Conservation (phyloP, 768 basidiomycete genomes). For the Termitomyces eurrhizus region DNA sequence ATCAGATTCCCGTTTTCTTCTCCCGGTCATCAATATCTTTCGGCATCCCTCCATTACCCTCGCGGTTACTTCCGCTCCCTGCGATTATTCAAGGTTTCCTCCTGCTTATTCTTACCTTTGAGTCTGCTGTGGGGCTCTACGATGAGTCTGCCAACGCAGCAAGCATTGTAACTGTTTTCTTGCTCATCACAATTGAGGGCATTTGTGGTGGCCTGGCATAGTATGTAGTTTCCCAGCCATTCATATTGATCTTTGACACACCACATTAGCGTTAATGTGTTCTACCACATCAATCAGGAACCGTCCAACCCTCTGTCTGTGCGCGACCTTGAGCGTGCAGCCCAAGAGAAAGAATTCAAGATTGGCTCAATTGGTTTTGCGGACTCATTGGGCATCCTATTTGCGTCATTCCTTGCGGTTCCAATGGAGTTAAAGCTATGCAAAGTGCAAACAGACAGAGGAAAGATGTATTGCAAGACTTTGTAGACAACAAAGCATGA, state of each 20-base stretch:
- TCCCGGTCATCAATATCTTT: constrained; percentile 79
- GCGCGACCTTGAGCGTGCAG: constrained; percentile 52
- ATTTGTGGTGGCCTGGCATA: constrained; percentile 92
- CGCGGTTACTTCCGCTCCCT: constrained; percentile 57
- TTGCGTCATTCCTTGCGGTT: constrained; percentile 62
- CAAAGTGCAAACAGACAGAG: constrained; percentile 62
- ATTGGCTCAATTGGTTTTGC: constrained; percentile 88
- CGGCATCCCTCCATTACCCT: constrained; percentile 69
- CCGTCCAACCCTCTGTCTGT: constrained; percentile 41
- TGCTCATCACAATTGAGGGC: constrained; percentile 83
- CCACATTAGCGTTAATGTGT: constrained; percentile 70
- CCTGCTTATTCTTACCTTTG: constrained; percentile 49
- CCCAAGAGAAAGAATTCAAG: constrained; percentile 83
- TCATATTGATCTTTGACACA: neutral
- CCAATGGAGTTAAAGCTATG: constrained; percentile 76
- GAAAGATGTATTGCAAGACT: constrained; percentile 65
- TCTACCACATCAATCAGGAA: constrained; percentile 79
- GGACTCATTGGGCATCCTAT: constrained; percentile 73
- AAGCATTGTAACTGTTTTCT: constrained; percentile 56
- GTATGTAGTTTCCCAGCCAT: constrained; percentile 39
- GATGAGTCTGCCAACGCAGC: constrained; percentile 33
- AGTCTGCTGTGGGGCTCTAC: constrained; percentile 58
- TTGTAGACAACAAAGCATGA: constrained; percentile 31
- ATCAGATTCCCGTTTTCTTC: constrained; percentile 61
- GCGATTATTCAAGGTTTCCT: constrained; percentile 60